phyloP scores from a whole-genome alignment of 129 eudicot species.

The Apium graveolens region DNA sequence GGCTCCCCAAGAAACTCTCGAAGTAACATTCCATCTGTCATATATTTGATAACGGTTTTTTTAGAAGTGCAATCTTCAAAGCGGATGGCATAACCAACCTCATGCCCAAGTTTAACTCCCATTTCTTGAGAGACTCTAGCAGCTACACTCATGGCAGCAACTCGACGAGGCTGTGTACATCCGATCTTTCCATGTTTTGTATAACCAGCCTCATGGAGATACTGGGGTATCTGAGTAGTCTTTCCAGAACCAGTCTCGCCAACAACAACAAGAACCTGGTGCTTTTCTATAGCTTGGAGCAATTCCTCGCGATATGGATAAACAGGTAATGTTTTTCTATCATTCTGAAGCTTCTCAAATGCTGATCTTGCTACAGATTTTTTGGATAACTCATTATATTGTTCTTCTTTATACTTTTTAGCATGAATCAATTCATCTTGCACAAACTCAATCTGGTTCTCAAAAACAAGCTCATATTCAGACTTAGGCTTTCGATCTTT shows the following conservation, averaged over 20 bases:
- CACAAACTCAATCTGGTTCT: slow-evolving; percentile 31
- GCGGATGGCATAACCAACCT: slow-evolving; percentile 44
- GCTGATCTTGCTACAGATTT: slow-evolving; percentile 15
- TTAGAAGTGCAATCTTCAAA: slow-evolving; percentile 53
- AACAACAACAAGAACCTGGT: slow-evolving; percentile 34
- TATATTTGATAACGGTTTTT: slow-evolving; percentile 41
- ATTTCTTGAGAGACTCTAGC: slow-evolving; percentile 35
- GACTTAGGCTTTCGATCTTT: slow-evolving; percentile 21
- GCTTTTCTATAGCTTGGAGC: slow-evolving; percentile 26
- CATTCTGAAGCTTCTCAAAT: slow-evolving; percentile 31
- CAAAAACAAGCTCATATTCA: slow-evolving; percentile 24
- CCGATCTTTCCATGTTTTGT: slow-evolving; percentile 36
- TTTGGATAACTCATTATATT: not conserved
- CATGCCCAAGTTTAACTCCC: slow-evolving; percentile 40
- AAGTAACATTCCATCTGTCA: slow-evolving; percentile 48
- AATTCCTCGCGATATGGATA: slow-evolving; percentile 21
- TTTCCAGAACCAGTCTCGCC: slow-evolving; percentile 41
- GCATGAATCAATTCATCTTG: slow-evolving; percentile 19
- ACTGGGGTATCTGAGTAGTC: slow-evolving; percentile 40
- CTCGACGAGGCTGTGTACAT: slow-evolving; percentile 41
- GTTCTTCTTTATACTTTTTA: slow-evolving; percentile 1
- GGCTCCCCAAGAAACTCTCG: slow-evolving; percentile 40
- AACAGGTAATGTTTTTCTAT: slow-evolving; percentile 34
- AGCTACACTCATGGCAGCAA: slow-evolving; percentile 42
- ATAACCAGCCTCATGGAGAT: slow-evolving; percentile 39